Base-by-base conservation (phyloP, 2,329 filamentous ascomycete genomes). In the Fusarium nematophilum region DNA sequence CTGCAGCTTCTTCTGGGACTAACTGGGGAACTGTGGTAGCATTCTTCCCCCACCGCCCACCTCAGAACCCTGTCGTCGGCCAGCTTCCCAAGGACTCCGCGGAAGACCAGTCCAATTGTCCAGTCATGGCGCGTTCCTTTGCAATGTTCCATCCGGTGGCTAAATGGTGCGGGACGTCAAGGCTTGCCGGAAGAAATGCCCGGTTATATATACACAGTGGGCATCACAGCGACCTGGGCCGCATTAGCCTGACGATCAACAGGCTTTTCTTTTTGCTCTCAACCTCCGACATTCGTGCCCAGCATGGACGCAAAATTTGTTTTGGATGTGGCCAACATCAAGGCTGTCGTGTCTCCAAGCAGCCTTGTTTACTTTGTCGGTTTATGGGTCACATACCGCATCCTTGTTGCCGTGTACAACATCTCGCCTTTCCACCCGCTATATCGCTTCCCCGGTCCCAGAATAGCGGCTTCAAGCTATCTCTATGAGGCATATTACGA, bases 401-500 rank as follows among this genome's bases (percentile, higher is more conserved):
- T 75, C 5, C 10, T 69, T 7, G 42, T 68, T 10, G 67, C 65
- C 0, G 13, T 72, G 2, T 77, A 77, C 63, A 77, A 78, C 46
- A 59, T 79, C 40, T 78, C 76, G 3, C 73, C 75, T 3, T 57
- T 78, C 13, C 77, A 79, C 43, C 77, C 76, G 2, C 57, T 79
- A 17, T 65, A 62, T 52, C 62, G 64, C 8, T 72, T 79, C 17
- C 77, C 77, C 5, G 77, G 77, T 0, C 75, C 75, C 0, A 74
- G 62, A 48, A 44, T 78, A 1, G 73, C 76, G 3, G 74, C 75
- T 2, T 69, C 66, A 4, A 74, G 70, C 7, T 76, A 75, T 31
- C 47, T 72, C 2, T 76, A 75, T 10, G 77, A 79, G 43, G 72
- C 73, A 6, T 79, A 74, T 43, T 71, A 75, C 40, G 77, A 79